Evolutionary conservation across 73 alveolate species (phyloP).

Genomic region (Paramecium sexaurelia): DNA sequence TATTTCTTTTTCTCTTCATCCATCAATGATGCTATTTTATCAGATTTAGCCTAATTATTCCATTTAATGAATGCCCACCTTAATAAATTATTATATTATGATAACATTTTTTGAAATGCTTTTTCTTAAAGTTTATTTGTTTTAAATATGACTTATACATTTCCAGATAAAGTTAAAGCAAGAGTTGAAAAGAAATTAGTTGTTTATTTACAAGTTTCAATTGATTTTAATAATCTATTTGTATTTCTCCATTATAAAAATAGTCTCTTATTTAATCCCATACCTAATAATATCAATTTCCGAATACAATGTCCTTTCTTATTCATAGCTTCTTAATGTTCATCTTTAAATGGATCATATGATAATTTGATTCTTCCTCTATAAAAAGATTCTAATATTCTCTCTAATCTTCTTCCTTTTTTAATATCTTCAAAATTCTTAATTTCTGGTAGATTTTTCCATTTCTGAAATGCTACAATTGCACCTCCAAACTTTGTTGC

Average conservation of each 20-base stretch:
- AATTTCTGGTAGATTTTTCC: slow-evolving; percentile 27
- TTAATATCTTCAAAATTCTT: neutral
- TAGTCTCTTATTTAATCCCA: slow-evolving; percentile 34
- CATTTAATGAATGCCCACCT: slow-evolving; percentile 20
- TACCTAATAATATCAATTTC: neutral
- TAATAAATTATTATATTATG: neutral
- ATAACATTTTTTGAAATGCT: neutral
- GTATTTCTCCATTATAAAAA: slow-evolving; percentile 19
- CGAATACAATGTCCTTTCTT: neutral
- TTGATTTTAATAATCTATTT: neutral
- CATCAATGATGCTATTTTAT: neutral
- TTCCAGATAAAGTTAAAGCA: neutral
- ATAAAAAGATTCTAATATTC: neutral
- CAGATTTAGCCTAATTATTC: slow-evolving; percentile 21
- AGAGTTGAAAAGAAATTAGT: neutral
- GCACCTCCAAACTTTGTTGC: slow-evolving; percentile 32
- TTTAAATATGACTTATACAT: neutral
- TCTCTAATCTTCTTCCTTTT: slow-evolving; percentile 41
- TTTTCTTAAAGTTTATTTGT: neutral
- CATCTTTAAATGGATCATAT: slow-evolving; percentile 42
- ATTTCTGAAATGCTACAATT: slow-evolving; percentile 10
- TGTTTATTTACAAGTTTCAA: slow-evolving; percentile 36
- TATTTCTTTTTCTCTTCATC: slow-evolving; percentile 20
- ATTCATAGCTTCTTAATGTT: neutral
- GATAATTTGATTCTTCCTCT: neutral